These are phyloP conservation scores for Claviceps purpurea DNA, from an alignment of 2,329 filamentous ascomycete species.

Conservation along the genomic window DNA sequence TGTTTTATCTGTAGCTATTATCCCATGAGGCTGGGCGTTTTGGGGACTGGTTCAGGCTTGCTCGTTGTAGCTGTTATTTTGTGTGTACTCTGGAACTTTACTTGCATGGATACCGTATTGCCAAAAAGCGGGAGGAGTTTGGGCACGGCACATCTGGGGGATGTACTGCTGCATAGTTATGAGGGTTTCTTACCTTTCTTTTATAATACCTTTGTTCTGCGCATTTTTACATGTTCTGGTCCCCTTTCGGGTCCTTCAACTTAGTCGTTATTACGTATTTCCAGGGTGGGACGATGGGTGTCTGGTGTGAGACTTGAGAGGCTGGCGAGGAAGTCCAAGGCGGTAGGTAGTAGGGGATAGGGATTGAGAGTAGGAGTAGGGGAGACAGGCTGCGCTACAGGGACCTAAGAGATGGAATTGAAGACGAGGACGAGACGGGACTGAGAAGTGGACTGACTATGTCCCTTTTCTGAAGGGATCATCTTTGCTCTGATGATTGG, in stretches of 20 bases:
- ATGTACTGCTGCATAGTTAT: slow-evolving; percentile 2
- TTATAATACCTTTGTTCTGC: not conserved
- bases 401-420: no score
- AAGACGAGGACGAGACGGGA: no score
- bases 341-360: no score
- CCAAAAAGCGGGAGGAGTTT: slow-evolving; percentile 1
- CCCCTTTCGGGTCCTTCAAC: not conserved
- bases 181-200: not conserved
- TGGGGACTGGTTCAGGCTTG: slow-evolving; percentile 5
- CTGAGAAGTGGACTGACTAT: no score
- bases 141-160: slow-evolving; percentile 4
- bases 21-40: slow-evolving; percentile 10
- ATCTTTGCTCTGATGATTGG: no score
- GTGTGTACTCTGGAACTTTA: slow-evolving; percentile 1
- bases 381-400: no score
- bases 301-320: not conserved
- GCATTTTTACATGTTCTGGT: not conserved
- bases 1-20: not conserved
- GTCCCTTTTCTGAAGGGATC: no score
- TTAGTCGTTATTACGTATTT: not conserved
- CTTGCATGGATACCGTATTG: slow-evolving; percentile 2
- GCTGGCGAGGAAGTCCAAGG: not conserved
- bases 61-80: not conserved
- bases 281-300: not conserved
- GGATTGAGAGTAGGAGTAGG: no score